phyloP scores from a whole-genome alignment of 768 basidiomycete genomes.

The Phlebiopsis flavidoalba region DNA sequence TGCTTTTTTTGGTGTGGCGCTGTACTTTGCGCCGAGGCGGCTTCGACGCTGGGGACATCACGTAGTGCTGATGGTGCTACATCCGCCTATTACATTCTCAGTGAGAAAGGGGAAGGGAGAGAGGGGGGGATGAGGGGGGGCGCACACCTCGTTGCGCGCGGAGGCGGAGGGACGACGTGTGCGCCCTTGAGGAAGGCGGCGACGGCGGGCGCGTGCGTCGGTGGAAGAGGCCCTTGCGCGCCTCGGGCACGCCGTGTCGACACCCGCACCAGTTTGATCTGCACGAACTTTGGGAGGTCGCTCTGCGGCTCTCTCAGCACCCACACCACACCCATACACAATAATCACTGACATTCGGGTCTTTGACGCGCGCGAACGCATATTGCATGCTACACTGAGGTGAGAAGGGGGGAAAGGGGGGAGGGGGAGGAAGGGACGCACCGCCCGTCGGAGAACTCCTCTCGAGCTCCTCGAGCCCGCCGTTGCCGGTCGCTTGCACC shows the following conservation, averaged over 20 bases:
- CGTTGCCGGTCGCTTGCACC: slow-evolving; percentile 78
- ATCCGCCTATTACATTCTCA: not conserved
- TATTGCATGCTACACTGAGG: slow-evolving; percentile 73
- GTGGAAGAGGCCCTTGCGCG: slow-evolving; percentile 89
- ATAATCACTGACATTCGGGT: slow-evolving; percentile 66
- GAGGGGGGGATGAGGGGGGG: not conserved
- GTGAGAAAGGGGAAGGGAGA: not conserved
- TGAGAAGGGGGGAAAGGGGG: slow-evolving; percentile 12
- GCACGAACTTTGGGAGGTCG: slow-evolving; percentile 84
- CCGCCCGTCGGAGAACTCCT: slow-evolving; percentile 95
- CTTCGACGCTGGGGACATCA: not conserved
- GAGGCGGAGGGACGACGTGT: slow-evolving; percentile 80
- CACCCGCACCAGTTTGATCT: slow-evolving; percentile 98
- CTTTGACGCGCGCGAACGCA: slow-evolving; percentile 80
- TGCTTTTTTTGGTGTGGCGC: slow-evolving; percentile 80
- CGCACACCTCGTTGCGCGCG: slow-evolving; percentile 79
- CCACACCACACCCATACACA: not conserved
- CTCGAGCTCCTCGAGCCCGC: slow-evolving; percentile 85
- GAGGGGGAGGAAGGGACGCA: slow-evolving; percentile 28
- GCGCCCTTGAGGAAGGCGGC: slow-evolving; percentile 75
- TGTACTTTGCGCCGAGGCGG: slow-evolving; percentile 71
- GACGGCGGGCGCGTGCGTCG: slow-evolving; percentile 80
- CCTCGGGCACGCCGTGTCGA: slow-evolving; percentile 91
- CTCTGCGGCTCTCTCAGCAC: slow-evolving; percentile 39
- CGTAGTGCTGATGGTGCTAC: not conserved